A percentile compares a stretch with the other conserved stretches of the same genome.
Evolutionary conservation across 208 protist genomes (phyloP).

Genomic region (Leishmania lainsoni): DNA sequence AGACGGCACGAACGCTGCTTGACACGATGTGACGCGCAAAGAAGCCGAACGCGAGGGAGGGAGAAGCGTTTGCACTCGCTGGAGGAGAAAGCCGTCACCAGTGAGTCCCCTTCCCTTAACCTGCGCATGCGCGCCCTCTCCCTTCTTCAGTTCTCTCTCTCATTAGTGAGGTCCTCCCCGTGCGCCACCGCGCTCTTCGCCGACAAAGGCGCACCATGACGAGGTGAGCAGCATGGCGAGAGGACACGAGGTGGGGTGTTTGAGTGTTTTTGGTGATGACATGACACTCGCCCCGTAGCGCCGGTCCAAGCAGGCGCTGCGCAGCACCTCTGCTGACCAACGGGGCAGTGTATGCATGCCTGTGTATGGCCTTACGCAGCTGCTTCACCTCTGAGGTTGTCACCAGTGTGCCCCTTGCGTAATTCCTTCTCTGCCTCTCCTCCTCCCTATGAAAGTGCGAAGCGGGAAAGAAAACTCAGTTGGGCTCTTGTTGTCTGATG

Average conservation of each 20-base stretch:
- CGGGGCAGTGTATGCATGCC: background rate
- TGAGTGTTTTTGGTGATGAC: background rate
- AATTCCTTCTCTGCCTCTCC: background rate
- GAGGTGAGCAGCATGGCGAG: background rate
- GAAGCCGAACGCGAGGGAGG: background rate
- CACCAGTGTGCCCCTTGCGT: background rate
- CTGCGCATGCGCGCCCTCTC: background rate
- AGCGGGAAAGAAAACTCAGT: background rate
- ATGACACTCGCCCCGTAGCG: background rate
- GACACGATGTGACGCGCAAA: conserved; percentile 9
- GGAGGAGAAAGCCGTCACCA: background rate
- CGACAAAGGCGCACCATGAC: background rate
- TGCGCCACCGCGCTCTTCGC: background rate
- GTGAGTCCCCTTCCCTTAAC: background rate
- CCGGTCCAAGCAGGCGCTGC: background rate
- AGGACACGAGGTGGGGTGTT: background rate
- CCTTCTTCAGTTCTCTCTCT: background rate
- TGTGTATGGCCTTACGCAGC: background rate
- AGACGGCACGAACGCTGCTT: conserved; percentile 47
- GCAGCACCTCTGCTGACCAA: background rate
- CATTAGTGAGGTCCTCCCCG: background rate
- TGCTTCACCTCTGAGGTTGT: background rate
- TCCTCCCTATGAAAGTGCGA: background rate
- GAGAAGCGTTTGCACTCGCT: background rate
- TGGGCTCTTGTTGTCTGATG: background rate